Conservation (phyloP, 1,284 basidiomycete genomes). For the Tylopilus sp. region DNA sequence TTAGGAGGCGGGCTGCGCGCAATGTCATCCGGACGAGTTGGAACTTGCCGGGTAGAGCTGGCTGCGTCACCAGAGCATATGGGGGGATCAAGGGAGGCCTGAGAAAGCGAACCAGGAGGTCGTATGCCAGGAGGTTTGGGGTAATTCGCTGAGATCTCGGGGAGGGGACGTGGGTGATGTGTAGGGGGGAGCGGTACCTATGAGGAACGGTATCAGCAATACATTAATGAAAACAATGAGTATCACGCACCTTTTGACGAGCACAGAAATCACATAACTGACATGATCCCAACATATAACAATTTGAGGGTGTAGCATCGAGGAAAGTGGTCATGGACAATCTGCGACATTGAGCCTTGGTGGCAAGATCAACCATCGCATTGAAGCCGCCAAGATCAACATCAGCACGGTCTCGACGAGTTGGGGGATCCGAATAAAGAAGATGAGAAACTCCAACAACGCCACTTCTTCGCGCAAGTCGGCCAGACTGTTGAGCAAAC, state of each 20-base stretch:
- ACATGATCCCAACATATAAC: background rate
- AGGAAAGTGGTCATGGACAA: background rate
- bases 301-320: background rate
- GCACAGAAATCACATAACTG: background rate
- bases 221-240: background rate
- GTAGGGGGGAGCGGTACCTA: background rate
- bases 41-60: too few relatives aligned
- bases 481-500: constrained; percentile 9
- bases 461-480: background rate
- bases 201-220: too few relatives aligned
- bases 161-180: background rate
- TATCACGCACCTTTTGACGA: background rate
- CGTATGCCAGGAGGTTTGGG: background rate
- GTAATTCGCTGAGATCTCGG: background rate
- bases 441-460: background rate
- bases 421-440: background rate
- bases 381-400: background rate
- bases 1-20: too few relatives aligned
- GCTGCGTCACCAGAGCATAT: too few relatives aligned
- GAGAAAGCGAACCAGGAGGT: too few relatives aligned
- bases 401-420: background rate
- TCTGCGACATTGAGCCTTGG: background rate
- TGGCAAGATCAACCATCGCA: background rate
- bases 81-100: too few relatives aligned
- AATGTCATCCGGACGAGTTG: too few relatives aligned